Conservation (phyloP, 1,139 yeast species). For the Hemisphaericaspora xylanilytica region DNA sequence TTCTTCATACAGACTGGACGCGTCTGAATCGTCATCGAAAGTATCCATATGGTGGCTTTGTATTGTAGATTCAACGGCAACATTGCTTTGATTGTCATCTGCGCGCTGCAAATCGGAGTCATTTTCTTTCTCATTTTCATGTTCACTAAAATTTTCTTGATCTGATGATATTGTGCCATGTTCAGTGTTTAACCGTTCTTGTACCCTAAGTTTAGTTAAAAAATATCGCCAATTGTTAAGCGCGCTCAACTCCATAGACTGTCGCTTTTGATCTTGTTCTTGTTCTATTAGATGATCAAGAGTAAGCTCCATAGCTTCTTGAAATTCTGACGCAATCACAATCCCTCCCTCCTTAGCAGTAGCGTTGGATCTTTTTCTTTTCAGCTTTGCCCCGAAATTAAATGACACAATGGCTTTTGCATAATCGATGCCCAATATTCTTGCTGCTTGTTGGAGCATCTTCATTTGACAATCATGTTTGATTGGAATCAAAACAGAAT, state of each 20-base stretch:
- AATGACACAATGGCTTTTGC: constrained; percentile 89
- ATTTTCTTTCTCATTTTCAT: no score
- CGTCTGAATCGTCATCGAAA: background rate
- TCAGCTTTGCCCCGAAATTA: constrained; percentile 50
- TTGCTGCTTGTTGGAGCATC: constrained; percentile 67
- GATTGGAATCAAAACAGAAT: constrained; percentile 57
- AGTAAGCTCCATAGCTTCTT: constrained; percentile 63
- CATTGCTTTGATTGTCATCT: background rate
- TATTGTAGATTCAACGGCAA: background rate
- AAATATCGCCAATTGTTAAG: constrained; percentile 72
- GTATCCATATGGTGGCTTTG: background rate
- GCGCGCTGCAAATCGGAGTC: background rate
- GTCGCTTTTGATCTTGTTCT: constrained; percentile 50
- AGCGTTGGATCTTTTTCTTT: constrained; percentile 47
- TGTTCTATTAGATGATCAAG: constrained; percentile 54
- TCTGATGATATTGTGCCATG: constrained; percentile 55
- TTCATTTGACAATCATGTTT: constrained; percentile 33
- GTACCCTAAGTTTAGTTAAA: constrained; percentile 68
- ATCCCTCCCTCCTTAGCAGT: constrained; percentile 61
- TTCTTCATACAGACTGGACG: constrained; percentile 5
- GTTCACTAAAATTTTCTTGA: background rate
- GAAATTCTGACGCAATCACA: constrained; percentile 61
- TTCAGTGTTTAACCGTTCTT: constrained; percentile 58
- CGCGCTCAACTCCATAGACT: constrained; percentile 49
- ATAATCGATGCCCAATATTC: constrained; percentile 65